Conservation (phyloP, 148 eudicot genomes). For the Salicornia ramosissima region DNA sequence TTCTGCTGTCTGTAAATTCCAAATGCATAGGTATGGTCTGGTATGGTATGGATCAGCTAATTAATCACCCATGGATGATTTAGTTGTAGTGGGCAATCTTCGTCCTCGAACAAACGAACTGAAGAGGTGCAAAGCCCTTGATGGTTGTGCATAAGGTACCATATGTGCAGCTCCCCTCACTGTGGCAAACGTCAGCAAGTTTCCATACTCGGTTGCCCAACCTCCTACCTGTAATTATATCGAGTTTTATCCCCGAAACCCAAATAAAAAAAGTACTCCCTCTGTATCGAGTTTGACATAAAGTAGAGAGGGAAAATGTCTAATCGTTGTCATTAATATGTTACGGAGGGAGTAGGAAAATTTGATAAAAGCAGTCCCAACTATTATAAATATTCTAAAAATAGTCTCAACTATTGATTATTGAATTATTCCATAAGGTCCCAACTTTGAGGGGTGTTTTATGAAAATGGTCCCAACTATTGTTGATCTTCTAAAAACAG, state of each 20-base stretch:
- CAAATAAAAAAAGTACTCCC: too few species aligned
- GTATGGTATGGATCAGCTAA: conserved; percentile 1
- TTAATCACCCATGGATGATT: conserved; percentile 35
- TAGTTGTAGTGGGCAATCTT: conserved; percentile 63
- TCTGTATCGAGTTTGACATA: too few species aligned
- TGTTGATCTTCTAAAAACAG: too few species aligned
- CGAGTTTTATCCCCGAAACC: not conserved
- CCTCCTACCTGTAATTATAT: conserved; percentile 73
- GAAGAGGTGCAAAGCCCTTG: conserved; percentile 90
- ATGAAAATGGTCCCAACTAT: too few species aligned
- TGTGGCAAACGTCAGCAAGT: conserved; percentile 75
- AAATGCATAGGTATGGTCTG: not conserved
- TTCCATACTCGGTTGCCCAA: conserved; percentile 85
- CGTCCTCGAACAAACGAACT: conserved; percentile 60
- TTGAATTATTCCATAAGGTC: too few species aligned
- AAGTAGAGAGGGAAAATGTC: too few species aligned
- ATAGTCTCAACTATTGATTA: too few species aligned
- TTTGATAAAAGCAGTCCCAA: too few species aligned
- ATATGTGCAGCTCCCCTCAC: conserved; percentile 98
- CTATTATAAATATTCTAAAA: too few species aligned
- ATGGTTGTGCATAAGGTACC: conserved; percentile 97
- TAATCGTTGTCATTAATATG: too few species aligned
- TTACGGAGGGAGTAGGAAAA: too few species aligned
- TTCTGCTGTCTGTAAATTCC: not conserved
- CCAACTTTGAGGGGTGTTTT: too few species aligned